Conservation (phyloP, 164 flowering plant genomes). For the Nymphaea colorata region DNA sequence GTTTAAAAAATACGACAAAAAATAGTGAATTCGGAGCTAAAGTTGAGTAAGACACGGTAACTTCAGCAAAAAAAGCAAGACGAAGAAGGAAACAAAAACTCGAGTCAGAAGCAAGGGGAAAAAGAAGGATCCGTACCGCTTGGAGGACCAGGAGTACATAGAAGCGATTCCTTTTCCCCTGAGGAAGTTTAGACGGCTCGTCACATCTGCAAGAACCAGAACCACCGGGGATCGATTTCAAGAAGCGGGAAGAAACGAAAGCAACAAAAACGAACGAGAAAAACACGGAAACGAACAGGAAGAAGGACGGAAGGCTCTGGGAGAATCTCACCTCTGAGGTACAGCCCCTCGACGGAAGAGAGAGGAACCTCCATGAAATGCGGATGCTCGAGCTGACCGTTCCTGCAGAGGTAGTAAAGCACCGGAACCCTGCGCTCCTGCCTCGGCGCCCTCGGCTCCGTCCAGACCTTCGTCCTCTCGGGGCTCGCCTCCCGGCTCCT, state of each 20-base stretch:
- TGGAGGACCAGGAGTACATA: conserved; percentile 88
- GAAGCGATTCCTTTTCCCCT: conserved; percentile 80
- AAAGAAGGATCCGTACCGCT: conserved; percentile 20
- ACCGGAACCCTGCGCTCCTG: conserved; percentile 4
- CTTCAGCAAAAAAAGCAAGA: background rate
- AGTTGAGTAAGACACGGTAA: background rate
- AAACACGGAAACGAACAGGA: background rate
- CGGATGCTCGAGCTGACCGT: conserved; percentile 9
- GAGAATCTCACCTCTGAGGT: conserved; percentile 13
- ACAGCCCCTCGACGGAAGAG: conserved; percentile 7
- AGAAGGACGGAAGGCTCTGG: background rate
- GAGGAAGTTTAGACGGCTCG: conserved; percentile 51
- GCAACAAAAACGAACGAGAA: background rate
- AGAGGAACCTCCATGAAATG: conserved; percentile 8
- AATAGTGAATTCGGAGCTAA: background rate
- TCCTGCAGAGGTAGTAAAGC: conserved; percentile 7
- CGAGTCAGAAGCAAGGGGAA: background rate
- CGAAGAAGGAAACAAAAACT: background rate
- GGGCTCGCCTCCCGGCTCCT: conserved; percentile 26
- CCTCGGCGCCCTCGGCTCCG: conserved; percentile 12
- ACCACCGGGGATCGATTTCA: background rate
- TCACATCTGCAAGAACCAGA: conserved; percentile 47
- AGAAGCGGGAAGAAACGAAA: background rate
- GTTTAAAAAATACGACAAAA: background rate
- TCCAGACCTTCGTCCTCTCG: conserved; percentile 30